A percentile compares a stretch with the other conserved stretches of the same genome.
These are phyloP conservation scores for Spatholobus suberectus DNA, from an alignment of 306 rosid genomes.

Conservation along the genomic window DNA sequence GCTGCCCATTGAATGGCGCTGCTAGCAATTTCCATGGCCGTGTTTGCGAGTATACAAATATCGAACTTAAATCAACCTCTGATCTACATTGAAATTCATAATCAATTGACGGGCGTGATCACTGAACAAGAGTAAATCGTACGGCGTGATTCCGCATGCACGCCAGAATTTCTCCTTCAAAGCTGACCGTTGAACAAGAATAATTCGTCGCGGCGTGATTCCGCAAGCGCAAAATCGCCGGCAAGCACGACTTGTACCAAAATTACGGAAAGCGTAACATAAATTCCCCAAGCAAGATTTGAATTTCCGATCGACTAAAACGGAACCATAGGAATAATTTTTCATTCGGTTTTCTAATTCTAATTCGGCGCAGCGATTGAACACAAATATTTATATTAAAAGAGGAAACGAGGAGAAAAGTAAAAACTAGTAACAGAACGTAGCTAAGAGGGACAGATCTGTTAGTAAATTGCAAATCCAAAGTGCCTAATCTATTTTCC, in stretches of 20 bases:
- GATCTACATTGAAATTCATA: too few relatives aligned
- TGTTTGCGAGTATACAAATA: too few relatives aligned
- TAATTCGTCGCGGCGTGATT: background rate
- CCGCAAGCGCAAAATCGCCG: background rate
- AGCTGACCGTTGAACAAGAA: background rate
- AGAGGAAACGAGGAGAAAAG: background rate
- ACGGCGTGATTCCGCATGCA: too few relatives aligned
- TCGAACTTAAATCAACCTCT: too few relatives aligned
- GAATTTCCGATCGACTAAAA: conserved; percentile 4
- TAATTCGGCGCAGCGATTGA: background rate
- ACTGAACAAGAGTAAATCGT: too few relatives aligned
- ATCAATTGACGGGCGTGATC: too few relatives aligned
- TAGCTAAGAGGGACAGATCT: background rate
- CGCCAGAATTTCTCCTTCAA: background rate
- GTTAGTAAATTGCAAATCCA: conserved; percentile 19
- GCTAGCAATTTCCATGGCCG: too few relatives aligned
- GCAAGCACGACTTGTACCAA: background rate
- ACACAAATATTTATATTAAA: conserved; percentile 10
- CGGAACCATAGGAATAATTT: background rate
- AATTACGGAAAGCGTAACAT: background rate
- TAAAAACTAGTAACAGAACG: background rate
- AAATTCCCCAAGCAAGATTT: background rate
- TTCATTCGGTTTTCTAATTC: background rate
- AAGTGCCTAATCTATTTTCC: background rate
- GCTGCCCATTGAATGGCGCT: too few relatives aligned